These are phyloP conservation scores for Eimeria falciformis DNA, from an alignment of 169 alveolate species.

Conservation along the genomic window DNA sequence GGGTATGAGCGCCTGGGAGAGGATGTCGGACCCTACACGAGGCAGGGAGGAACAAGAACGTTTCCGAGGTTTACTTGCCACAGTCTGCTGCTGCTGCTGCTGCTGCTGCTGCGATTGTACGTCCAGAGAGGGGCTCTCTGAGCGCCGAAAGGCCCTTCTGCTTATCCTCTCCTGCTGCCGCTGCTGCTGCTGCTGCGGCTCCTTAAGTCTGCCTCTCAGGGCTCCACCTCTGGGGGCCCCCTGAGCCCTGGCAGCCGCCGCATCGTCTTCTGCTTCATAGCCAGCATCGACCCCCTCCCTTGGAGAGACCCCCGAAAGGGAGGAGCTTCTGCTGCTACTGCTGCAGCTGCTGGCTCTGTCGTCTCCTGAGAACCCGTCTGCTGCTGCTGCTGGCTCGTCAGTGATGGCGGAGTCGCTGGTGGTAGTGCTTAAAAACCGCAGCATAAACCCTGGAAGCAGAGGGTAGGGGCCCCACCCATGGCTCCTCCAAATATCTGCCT, in stretches of 20 bases:
- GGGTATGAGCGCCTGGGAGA: background rate
- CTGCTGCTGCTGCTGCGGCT: background rate
- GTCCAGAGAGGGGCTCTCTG: conserved; percentile 2
- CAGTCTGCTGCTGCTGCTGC: conserved; percentile 25
- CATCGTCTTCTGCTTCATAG: conserved; percentile 17
- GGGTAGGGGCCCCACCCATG: conserved; percentile 11
- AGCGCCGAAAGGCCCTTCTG: conserved; percentile 14
- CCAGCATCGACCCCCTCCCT: conserved; percentile 6
- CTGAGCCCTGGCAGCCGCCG: conserved; percentile 9
- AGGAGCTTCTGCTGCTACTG: conserved; percentile 18
- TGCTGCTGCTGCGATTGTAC: conserved; percentile 24
- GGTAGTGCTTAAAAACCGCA: background rate
- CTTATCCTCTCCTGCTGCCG: conserved; percentile 9
- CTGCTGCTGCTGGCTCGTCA: conserved; percentile 18
- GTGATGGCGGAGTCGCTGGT: background rate
- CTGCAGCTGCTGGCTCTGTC: background rate
- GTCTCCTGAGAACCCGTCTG: background rate
- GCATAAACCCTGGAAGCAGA: background rate
- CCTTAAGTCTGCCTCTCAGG: conserved; percentile 11
- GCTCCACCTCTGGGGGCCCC: conserved; percentile 5
- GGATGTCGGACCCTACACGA: background rate
- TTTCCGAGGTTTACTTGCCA: conserved; percentile 12
- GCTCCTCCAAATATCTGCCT: background rate
- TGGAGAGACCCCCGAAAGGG: conserved; percentile 15
- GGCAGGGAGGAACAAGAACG: conserved; percentile 41